These are phyloP conservation scores for Protostelium mycophagum DNA, from an alignment of 78 protist species.

Conservation along the genomic window DNA sequence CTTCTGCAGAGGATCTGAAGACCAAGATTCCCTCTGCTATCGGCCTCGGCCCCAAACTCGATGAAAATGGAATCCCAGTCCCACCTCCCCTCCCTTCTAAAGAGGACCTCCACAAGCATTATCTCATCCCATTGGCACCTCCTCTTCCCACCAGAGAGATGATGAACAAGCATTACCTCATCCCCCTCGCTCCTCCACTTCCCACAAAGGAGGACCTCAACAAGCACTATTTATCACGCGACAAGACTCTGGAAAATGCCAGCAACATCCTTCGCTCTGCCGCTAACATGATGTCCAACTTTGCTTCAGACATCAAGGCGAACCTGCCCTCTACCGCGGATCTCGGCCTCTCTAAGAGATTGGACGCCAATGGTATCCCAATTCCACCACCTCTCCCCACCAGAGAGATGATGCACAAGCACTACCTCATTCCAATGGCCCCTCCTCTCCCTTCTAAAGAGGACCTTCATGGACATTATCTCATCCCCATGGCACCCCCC, in stretches of 20 bases:
- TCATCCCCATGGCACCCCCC: background rate
- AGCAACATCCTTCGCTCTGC: background rate
- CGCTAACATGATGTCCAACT: background rate
- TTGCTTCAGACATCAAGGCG: too few species aligned
- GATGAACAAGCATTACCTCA: background rate
- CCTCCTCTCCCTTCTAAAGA: background rate
- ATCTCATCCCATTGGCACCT: background rate
- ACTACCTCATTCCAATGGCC: background rate
- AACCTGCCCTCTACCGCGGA: background rate
- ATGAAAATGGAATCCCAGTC: background rate
- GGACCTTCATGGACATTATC: background rate
- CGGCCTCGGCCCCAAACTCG: background rate
- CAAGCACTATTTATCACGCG: background rate
- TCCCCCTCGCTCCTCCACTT: background rate
- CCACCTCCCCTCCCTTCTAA: background rate
- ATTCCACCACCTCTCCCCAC: background rate
- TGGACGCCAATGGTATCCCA: background rate
- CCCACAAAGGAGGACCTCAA: background rate
- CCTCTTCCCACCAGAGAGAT: background rate
- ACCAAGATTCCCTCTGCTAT: background rate
- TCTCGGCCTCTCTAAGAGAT: background rate
- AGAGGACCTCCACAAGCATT: background rate
- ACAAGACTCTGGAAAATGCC: background rate
- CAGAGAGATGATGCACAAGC: background rate
- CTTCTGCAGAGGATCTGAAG: too few species aligned